Percentiles rank a stretch among this genome's conserved stretches.
phyloP scores from a whole-genome alignment of 139 green algal genomes.

The Desmodesmus armatus region DNA sequence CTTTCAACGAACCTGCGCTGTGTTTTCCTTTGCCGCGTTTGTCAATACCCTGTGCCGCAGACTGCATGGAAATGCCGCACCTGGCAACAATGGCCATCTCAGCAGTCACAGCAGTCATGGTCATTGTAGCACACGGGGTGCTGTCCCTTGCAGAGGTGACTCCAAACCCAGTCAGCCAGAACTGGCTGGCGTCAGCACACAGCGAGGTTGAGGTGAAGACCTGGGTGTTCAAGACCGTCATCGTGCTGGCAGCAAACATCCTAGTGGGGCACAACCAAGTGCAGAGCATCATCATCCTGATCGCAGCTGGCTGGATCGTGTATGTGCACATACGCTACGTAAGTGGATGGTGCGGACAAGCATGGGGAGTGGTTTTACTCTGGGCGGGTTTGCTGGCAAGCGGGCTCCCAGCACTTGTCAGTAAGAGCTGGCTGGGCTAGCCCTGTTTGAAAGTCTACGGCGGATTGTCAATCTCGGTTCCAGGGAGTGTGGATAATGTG shows the following conservation, averaged over 20 bases:
- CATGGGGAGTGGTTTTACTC: not conserved
- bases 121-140: slow-evolving; percentile 48
- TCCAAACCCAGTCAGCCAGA: slow-evolving; percentile 53
- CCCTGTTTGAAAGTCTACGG: too few relatives aligned
- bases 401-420: not conserved
- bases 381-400: not conserved
- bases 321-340: slow-evolving; percentile 30
- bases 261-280: slow-evolving; percentile 45
- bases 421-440: not conserved
- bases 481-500: too few relatives aligned
- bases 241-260: slow-evolving; percentile 37
- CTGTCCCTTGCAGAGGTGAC: slow-evolving; percentile 57
- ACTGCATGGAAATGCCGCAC: slow-evolving; percentile 62
- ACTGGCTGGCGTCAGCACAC: slow-evolving; percentile 45
- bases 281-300: slow-evolving; percentile 45
- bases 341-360: not conserved
- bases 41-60: too few relatives aligned
- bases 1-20: too few relatives aligned
- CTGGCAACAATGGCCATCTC: slow-evolving; percentile 47
- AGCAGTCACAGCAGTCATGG: slow-evolving; percentile 8
- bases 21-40: too few relatives aligned
- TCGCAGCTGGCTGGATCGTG: not conserved
- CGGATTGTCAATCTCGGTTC: too few relatives aligned
- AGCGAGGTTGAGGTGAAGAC: slow-evolving; percentile 46
- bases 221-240: slow-evolving; percentile 30